Evolutionary conservation across 106 monocot genomes (phyloP).

Genomic region (Agapanthus africanus): DNA sequence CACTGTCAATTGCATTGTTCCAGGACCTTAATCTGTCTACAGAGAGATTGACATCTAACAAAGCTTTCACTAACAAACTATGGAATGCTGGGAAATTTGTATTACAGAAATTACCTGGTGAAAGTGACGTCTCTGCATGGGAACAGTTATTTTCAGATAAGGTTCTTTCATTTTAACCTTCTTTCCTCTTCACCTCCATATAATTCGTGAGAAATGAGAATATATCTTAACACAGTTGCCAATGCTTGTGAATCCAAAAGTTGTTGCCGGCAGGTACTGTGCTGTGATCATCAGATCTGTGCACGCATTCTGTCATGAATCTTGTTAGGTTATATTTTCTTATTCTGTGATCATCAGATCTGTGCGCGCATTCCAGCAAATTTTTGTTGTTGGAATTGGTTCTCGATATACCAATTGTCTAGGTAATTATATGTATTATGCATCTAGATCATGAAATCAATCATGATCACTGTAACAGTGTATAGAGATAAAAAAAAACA

Average conservation of each 20-base stretch:
- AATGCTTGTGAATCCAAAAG: neutral
- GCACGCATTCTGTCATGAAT: neutral
- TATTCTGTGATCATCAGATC: neutral
- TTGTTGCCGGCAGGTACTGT: neutral
- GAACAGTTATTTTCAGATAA: slow-evolving; percentile 48
- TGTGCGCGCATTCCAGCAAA: too few relatives aligned
- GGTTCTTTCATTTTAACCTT: slow-evolving; percentile 43
- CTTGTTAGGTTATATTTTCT: neutral
- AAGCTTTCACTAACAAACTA: slow-evolving; percentile 95
- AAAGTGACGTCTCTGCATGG: slow-evolving; percentile 60
- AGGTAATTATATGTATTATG: too few relatives aligned
- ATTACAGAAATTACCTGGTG: slow-evolving; percentile 76
- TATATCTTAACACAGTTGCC: neutral
- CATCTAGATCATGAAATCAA: too few relatives aligned
- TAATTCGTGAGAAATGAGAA: neutral
- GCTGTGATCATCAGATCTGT: neutral
- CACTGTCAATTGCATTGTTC: slow-evolving; percentile 12
- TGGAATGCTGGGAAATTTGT: slow-evolving; percentile 99
- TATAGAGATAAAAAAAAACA: too few relatives aligned
- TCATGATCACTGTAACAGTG: too few relatives aligned
- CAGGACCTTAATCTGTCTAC: slow-evolving; percentile 90
- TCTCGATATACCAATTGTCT: too few relatives aligned
- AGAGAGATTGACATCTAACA: slow-evolving; percentile 81
- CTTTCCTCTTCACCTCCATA: neutral
- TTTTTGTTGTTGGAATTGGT: too few relatives aligned